Percentiles rank a stretch among this genome's conserved stretches.
These are phyloP conservation scores for Cymbopogon citratus DNA, from an alignment of 176 grass and related monocot species.

Conservation along the genomic window DNA sequence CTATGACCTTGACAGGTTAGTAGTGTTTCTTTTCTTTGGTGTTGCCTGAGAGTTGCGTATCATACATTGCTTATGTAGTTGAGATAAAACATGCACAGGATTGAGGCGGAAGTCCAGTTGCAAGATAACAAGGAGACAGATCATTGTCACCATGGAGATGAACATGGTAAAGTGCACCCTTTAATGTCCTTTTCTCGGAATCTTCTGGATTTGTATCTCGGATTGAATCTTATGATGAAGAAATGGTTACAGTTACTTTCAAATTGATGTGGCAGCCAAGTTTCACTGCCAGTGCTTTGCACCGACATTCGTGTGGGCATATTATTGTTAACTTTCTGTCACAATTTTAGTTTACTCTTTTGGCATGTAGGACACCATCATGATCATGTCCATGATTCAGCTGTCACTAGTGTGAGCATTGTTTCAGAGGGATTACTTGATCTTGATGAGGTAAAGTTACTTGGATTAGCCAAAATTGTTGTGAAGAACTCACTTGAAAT, in stretches of 20 bases:
- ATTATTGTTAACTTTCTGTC: neutral
- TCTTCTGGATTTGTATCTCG: neutral
- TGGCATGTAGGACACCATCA: constrained; percentile 46
- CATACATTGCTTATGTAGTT: constrained; percentile 3
- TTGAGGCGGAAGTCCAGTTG: constrained; percentile 50
- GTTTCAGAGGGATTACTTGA: constrained; percentile 63
- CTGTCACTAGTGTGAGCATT: constrained; percentile 65
- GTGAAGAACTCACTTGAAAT: neutral
- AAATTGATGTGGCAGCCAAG: neutral
- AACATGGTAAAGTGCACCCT: constrained; percentile 33
- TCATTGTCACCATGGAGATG: constrained; percentile 36
- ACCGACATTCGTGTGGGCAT: neutral
- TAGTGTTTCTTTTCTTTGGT: neutral
- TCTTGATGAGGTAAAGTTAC: constrained; percentile 62
- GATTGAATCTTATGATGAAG: neutral
- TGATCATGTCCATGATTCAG: constrained; percentile 64
- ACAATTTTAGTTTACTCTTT: constrained; percentile 17
- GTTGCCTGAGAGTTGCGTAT: neutral
- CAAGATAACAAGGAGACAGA: constrained; percentile 30
- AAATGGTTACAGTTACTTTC: neutral
- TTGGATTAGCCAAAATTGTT: neutral
- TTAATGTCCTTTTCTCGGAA: neutral
- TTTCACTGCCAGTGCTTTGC: neutral
- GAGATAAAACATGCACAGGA: constrained; percentile 27
- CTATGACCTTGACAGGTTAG: constrained; percentile 61